phyloP scores from a whole-genome alignment of 345 rosid species.

The Draba incana region DNA sequence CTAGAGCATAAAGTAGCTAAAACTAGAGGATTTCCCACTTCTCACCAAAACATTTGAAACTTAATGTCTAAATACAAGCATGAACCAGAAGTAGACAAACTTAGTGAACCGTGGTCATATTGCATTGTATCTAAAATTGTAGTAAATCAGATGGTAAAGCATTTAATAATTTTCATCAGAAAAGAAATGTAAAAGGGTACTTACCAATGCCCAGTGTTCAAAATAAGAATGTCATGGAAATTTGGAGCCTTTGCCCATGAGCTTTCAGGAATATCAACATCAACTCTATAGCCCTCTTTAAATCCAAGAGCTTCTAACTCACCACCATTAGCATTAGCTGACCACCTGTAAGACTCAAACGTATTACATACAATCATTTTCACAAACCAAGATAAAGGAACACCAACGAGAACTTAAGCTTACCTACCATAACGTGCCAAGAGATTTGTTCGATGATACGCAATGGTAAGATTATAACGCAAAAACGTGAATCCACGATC shows the following conservation, averaged over 20 bases:
- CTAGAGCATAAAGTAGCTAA: background rate
- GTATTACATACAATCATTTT: background rate
- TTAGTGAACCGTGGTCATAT: constrained; percentile 7
- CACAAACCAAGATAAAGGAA: background rate
- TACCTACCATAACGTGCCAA: constrained; percentile 95
- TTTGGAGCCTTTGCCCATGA: constrained; percentile 80
- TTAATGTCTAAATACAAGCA: background rate
- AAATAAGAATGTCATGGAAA: constrained; percentile 75
- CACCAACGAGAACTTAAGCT: constrained; percentile 44
- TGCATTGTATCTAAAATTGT: background rate
- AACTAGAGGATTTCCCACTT: background rate
- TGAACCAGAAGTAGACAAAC: constrained; percentile 6
- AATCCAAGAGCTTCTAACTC: constrained; percentile 76
- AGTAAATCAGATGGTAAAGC: background rate
- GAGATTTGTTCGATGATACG: constrained; percentile 93
- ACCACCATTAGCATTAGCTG: constrained; percentile 66
- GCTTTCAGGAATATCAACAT: constrained; percentile 86
- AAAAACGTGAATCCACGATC: constrained; percentile 93
- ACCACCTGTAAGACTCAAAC: constrained; percentile 60
- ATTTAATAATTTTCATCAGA: background rate
- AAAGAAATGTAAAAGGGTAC: constrained; percentile 5
- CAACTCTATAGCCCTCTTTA: constrained; percentile 86
- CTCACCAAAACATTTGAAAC: background rate
- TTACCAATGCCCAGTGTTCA: constrained; percentile 96
- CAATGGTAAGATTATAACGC: constrained; percentile 78